These are phyloP conservation scores for Candida dendrica DNA, from an alignment of 805 yeast genomes.

Conservation along the genomic window DNA sequence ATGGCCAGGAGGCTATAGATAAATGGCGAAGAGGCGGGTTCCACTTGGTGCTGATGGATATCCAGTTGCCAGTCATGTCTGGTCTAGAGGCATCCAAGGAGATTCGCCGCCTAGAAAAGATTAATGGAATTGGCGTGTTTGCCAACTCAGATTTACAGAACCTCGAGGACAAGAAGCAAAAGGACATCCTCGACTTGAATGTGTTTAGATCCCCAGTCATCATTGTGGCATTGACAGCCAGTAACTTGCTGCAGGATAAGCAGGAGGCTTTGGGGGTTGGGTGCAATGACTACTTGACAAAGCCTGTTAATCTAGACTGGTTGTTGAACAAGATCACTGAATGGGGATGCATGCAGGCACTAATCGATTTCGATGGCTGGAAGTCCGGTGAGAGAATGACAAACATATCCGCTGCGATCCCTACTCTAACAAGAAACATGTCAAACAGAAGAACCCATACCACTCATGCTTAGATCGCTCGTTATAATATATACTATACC, in stretches of 20 bases:
- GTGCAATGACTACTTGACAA: conserved; percentile 92
- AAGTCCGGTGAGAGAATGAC: conserved; percentile 40
- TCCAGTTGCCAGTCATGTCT: conserved; percentile 91
- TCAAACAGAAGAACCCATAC: conserved; percentile 3
- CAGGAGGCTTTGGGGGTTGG: conserved; percentile 94
- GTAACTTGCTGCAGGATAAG: conserved; percentile 76
- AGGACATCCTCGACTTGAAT: conserved; percentile 51
- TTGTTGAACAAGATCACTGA: conserved; percentile 87
- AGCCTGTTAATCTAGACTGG: conserved; percentile 95
- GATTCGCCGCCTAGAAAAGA: conserved; percentile 74
- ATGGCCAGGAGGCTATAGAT: conserved; percentile 92
- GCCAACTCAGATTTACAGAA: conserved; percentile 18
- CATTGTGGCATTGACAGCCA: conserved; percentile 93
- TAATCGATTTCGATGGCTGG: conserved; percentile 95
- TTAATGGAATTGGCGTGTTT: conserved; percentile 63
- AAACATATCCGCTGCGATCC: conserved; percentile 24
- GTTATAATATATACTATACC: no score
- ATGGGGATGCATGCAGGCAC: conserved; percentile 99
- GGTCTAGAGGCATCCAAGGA: conserved; percentile 94
- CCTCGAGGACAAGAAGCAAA: conserved; percentile 22
- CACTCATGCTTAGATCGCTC: no score
- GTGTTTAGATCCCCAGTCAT: conserved; percentile 92
- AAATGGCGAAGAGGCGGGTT: conserved; percentile 94
- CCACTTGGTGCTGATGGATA: conserved; percentile 93
- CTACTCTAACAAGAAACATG: conserved; percentile 15